Evolutionary conservation across 1,139 yeast species (phyloP), one percentile per base, ranked within the genome.

Genomic region (Hyphopichia wangnamkhiaoensis): DNA sequence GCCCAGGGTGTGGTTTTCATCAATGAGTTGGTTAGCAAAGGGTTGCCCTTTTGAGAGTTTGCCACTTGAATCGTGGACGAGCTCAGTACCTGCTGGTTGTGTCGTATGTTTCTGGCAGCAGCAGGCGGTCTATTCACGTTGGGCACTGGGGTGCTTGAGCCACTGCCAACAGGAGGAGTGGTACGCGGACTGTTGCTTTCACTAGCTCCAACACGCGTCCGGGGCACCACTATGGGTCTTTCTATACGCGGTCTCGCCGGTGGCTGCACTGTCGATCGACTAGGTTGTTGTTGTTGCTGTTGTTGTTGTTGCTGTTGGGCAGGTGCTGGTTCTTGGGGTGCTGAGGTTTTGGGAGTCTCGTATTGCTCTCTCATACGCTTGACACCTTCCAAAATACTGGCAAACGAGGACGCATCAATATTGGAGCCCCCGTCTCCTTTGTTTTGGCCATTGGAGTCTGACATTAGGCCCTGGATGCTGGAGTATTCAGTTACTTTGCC

Each of bases 361-460:
- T 54, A 57, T 40, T 59, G 55, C 38, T 69, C 70, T 41, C 75
- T 58, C 63, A 81, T 70, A 37, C 73, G 71, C 52, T 75, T 67
- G 2, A 80, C 85, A 15, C 84, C 84, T 1, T 81, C 86, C 34
- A 82, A 56, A 29, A 82, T 79, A 52, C 84, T 79, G 34, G 81
- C 77, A 56, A 81, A 82, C 1, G 88, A 82, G 2, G 82, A 73
- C 1, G 82, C 62, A 48, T 79, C 82, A 2, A 35, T 35, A 21
- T 7, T 10, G 24, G 9, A 7, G 8, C 24, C 33, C 4, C 7
- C n/a, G 4, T n/a, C 9, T n/a, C 13, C 5, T 7, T 30, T 16
- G 7, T n/a, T 19, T 5, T 28, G 15, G 9, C n/a, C 20, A 20
- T 16, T 28, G 6, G 31, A 16, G 16, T 28, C 31, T 16, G 31